Evolutionary conservation across 164 flowering plant species (phyloP), one percentile per base, ranked within the genome.

Genomic region (Warburgia ugandensis): DNA sequence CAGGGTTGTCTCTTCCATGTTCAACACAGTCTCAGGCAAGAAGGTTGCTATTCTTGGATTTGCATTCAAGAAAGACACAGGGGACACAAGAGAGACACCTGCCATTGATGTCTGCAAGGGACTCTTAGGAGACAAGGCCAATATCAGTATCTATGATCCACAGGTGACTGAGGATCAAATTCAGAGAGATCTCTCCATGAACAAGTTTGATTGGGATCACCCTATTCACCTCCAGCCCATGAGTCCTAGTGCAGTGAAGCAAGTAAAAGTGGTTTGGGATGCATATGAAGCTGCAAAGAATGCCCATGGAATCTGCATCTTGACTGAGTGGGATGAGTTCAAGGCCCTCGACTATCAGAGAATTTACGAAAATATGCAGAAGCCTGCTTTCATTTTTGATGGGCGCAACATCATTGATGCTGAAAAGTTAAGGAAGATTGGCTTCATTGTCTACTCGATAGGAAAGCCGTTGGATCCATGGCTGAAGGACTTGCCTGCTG

Each of bases 31-130:
- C 16, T 65, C 96, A 4, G 68, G 62, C 22, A 87, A 84, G 74
- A 87, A 84, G 74, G 65, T 87, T 47, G 94, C 88, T 23, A 61
- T 87, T 16, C 73, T 84, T 0, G 96, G 96, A 0, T 86, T 86
- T 48, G 94, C 96, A 1, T 86, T 84, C 77, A 86, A 86, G 78
- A 83, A 86, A 48, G 95, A 86, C 46, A 86, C 95, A 1, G 95
- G 95, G 19, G 95, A 86, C 72, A 86, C 95, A 0, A 65, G 95
- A 59, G 95, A 86, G 68, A 83, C 95, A 30, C 87, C 96, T 8
- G 94, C 96, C 21, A 87, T 87, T 55, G 94, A 87, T 56, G 96
- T 87, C n/a, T 87, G 96, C 78, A 72, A 82, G 63, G 96, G 96
- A 6, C 72, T 84, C 2, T 23, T 80, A 29, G 79, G 76, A 8